Percentiles rank a stretch among this genome's conserved stretches.
Evolutionary conservation across 2,329 filamentous ascomycete genomes (phyloP).

Genomic region (Cladosporium oxysporum): DNA sequence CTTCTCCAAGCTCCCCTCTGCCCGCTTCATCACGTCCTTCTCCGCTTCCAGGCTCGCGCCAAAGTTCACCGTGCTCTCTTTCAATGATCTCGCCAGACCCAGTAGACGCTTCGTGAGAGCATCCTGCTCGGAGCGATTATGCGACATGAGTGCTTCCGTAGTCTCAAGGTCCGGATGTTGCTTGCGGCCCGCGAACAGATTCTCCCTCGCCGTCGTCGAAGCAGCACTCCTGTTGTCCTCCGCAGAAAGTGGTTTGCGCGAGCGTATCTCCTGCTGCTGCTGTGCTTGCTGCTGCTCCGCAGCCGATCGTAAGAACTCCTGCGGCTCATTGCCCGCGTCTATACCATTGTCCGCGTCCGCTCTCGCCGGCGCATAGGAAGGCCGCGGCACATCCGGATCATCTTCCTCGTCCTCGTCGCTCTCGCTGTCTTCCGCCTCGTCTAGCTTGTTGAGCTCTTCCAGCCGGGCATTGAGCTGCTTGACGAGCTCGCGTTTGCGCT

Average conservation of each 20-base stretch:
- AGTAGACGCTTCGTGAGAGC: constrained; percentile 79
- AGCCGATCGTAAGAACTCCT: constrained; percentile 8
- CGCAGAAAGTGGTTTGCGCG: constrained; percentile 28
- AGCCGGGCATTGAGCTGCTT: constrained; percentile 67
- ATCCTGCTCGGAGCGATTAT: constrained; percentile 81
- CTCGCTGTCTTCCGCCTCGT: constrained; percentile 38
- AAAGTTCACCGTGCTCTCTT: constrained; percentile 72
- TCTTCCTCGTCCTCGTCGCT: constrained; percentile 47
- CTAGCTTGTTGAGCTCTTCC: constrained; percentile 65
- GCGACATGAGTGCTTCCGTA: constrained; percentile 70
- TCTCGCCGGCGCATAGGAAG: constrained; percentile 45
- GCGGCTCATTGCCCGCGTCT: constrained; percentile 27
- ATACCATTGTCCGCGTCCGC: constrained; percentile 33
- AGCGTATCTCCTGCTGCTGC: constrained; percentile 29
- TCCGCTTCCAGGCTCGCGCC: constrained; percentile 70
- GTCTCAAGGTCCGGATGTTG: constrained; percentile 30
- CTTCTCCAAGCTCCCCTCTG: constrained; percentile 73
- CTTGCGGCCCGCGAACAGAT: constrained; percentile 40
- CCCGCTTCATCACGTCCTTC: constrained; percentile 70
- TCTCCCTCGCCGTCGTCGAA: constrained; percentile 38
- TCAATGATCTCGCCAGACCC: constrained; percentile 74
- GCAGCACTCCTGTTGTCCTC: constrained; percentile 34
- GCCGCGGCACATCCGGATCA: constrained; percentile 39
- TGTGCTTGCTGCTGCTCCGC: constrained; percentile 13
- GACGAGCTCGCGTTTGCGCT: constrained; percentile 64